Conservation (phyloP, 2,329 filamentous ascomycete genomes). For the Aspergillus eucalypticola region DNA sequence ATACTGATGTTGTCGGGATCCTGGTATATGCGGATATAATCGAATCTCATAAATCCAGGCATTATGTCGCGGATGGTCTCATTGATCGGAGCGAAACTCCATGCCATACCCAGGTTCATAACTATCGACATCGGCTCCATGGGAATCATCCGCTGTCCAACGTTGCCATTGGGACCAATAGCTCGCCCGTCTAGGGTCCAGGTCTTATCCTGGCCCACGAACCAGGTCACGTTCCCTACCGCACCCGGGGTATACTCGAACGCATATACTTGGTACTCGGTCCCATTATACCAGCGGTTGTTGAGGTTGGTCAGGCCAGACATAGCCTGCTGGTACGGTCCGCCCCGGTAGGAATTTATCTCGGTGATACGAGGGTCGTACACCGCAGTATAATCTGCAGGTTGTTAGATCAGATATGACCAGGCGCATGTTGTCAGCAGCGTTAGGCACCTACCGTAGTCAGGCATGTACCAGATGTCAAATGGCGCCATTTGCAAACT, state of each 20-base stretch:
- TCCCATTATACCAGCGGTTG: conserved; percentile 67
- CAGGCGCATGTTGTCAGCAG: neutral
- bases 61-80: conserved; percentile 57
- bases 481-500: conserved; percentile 69
- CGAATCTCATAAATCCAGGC: conserved; percentile 66
- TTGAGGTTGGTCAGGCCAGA: conserved; percentile 64
- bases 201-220: conserved; percentile 64
- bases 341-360: conserved; percentile 63
- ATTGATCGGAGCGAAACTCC: conserved; percentile 64
- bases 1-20: conserved; percentile 58
- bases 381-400: conserved; percentile 61
- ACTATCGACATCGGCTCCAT: conserved; percentile 68
- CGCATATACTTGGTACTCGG: conserved; percentile 62
- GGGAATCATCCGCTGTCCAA: conserved; percentile 65
- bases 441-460: conserved; percentile 47
- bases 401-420: neutral
- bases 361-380: conserved; percentile 60
- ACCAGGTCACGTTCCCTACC: conserved; percentile 66
- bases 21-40: conserved; percentile 72
- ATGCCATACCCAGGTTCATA: conserved; percentile 70
- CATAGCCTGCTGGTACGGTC: conserved; percentile 63
- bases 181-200: conserved; percentile 64
- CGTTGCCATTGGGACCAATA: conserved; percentile 68
- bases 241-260: conserved; percentile 65
- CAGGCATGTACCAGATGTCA: conserved; percentile 68